phyloP scores from a whole-genome alignment of 768 basidiomycete genomes.

The Suillus plorans region DNA sequence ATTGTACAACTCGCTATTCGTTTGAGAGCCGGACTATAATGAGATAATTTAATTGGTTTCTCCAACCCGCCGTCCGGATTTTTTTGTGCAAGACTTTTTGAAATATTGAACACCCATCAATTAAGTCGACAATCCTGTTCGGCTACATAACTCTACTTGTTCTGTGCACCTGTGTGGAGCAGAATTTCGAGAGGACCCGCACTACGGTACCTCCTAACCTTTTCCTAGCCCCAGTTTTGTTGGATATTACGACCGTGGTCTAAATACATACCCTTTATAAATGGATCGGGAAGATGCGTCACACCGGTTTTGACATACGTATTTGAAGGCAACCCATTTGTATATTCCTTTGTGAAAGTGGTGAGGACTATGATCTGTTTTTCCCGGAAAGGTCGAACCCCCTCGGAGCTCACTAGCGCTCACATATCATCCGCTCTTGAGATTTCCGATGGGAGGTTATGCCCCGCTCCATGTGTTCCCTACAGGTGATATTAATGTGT shows the following conservation, averaged over 20 bases:
- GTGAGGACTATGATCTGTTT: not conserved
- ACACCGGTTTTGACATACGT: not conserved
- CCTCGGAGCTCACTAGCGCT: not conserved
- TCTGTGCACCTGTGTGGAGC: too few species aligned
- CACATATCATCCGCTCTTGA: not conserved
- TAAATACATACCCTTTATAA: not conserved
- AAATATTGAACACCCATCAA: not conserved
- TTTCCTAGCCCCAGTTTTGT: not conserved
- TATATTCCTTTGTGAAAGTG: not conserved
- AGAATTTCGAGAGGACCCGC: not conserved
- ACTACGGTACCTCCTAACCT: not conserved
- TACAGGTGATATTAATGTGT: not conserved
- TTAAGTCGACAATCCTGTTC: not conserved
- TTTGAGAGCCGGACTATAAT: not conserved
- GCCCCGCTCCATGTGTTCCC: not conserved
- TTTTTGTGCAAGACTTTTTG: not conserved
- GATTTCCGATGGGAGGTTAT: not conserved
- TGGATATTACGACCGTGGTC: not conserved
- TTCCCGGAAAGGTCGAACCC: not conserved
- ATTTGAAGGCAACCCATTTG: not conserved
- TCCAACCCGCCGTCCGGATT: not conserved
- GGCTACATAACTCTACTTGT: not conserved
- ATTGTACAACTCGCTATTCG: conserved; percentile 4
- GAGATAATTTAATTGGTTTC: not conserved
- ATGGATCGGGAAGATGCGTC: not conserved